Evolutionary conservation across 352 stramenopile genomes (phyloP).

Genomic region (Albugo candida): DNA sequence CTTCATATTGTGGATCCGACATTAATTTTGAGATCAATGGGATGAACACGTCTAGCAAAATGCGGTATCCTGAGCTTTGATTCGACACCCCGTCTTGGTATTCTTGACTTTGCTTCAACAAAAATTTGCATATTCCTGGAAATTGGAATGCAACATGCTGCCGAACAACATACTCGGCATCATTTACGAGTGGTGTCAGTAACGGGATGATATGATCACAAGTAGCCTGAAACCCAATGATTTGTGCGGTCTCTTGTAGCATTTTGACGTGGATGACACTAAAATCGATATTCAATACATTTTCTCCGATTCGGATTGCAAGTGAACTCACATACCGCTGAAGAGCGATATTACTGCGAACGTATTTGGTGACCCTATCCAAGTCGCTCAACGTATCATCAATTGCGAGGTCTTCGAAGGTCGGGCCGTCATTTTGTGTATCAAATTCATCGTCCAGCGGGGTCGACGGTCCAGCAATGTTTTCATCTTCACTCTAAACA

Average conservation of each 20-base stretch:
- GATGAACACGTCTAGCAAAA: constrained; percentile 65
- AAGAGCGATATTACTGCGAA: constrained; percentile 88
- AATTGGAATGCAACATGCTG: constrained; percentile 87
- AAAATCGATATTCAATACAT: not conserved
- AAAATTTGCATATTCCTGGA: constrained; percentile 39
- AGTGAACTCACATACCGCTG: constrained; percentile 46
- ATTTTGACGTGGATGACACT: constrained; percentile 93
- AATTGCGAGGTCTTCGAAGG: constrained; percentile 97
- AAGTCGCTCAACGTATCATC: constrained; percentile 93
- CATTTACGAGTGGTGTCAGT: constrained; percentile 56
- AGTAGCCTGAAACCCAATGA: constrained; percentile 64
- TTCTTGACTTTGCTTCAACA: too few relatives aligned
- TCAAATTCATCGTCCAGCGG: too few relatives aligned
- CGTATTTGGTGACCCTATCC: constrained; percentile 89
- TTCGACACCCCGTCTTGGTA: too few relatives aligned
- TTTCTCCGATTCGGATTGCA: too few relatives aligned
- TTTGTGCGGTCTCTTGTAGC: constrained; percentile 74
- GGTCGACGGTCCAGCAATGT: too few relatives aligned
- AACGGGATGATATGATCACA: constrained; percentile 82
- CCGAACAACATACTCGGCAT: constrained; percentile 89
- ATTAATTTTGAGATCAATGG: constrained; percentile 52
- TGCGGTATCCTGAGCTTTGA: constrained; percentile 34
- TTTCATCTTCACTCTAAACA: too few relatives aligned
- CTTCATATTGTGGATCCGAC: constrained; percentile 75
- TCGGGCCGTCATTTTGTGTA: constrained; percentile 28